Evolutionary conservation across 2,329 filamentous ascomycete genomes (phyloP).

Genomic region (Escovopsis weberi): DNA sequence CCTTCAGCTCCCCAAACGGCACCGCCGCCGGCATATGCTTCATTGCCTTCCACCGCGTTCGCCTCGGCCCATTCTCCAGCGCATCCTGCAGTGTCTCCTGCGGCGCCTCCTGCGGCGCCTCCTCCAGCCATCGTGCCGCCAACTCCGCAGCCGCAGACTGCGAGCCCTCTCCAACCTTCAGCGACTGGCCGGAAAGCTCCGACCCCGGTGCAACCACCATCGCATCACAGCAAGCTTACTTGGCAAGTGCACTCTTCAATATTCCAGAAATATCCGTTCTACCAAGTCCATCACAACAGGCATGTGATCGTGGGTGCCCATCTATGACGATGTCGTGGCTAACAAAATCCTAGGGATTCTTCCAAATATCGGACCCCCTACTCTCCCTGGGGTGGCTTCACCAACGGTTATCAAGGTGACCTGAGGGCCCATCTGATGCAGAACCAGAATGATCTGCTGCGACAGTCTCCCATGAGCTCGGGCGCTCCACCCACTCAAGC

Average conservation of each 20-base stretch:
- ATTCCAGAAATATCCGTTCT: slow-evolving; percentile 41
- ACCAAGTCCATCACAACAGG: slow-evolving; percentile 46
- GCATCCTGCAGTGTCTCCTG: background rate
- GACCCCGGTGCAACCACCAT: background rate
- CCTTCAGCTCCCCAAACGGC: slow-evolving; percentile 4
- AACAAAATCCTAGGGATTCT: slow-evolving; percentile 28
- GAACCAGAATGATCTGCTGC: slow-evolving; percentile 14
- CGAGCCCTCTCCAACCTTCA: background rate
- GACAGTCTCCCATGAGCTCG: slow-evolving; percentile 12
- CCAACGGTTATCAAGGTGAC: slow-evolving; percentile 45
- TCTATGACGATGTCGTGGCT: slow-evolving; percentile 3
- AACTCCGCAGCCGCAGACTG: slow-evolving; percentile 6
- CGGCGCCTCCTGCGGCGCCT: background rate
- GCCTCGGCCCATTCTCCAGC: slow-evolving; percentile 4
- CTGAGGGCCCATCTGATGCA: slow-evolving; percentile 29
- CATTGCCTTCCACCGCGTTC: background rate
- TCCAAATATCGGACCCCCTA: slow-evolving; percentile 47
- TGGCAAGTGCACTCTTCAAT: slow-evolving; percentile 25
- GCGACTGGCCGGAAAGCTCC: background rate
- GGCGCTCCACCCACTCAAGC: background rate
- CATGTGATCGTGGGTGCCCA: slow-evolving; percentile 15
- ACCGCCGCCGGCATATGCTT: too few relatives aligned
- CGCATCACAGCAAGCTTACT: slow-evolving; percentile 10
- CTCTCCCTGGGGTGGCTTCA: slow-evolving; percentile 40
- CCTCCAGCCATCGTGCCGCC: slow-evolving; percentile 1